phyloP scores from a whole-genome alignment of 2,329 filamentous ascomycete genomes.

The Penicillium sp. region DNA sequence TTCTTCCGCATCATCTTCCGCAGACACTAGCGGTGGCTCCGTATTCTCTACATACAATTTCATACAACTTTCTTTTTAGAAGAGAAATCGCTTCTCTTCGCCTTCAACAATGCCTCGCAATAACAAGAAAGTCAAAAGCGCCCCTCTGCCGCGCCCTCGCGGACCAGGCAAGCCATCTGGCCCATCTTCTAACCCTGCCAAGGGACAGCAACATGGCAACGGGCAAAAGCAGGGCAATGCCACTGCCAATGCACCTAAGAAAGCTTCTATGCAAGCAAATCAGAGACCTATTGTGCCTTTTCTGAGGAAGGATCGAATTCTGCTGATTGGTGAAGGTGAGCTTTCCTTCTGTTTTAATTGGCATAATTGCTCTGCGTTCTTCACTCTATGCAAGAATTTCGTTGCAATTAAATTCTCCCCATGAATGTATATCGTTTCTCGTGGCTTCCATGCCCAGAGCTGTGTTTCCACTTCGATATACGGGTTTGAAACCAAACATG shows the following conservation, averaged over 20 bases:
- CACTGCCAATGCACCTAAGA: conserved; percentile 14
- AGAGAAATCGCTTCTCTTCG: not conserved
- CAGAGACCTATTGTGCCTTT: conserved; percentile 41
- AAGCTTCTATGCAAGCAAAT: conserved; percentile 22
- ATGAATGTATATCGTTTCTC: not conserved
- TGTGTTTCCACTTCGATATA: not conserved
- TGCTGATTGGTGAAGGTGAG: conserved; percentile 47
- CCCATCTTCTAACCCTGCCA: not conserved
- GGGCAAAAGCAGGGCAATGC: conserved; percentile 6
- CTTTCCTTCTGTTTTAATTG: conserved; percentile 8
- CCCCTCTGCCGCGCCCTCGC: conserved; percentile 8
- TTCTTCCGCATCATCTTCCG: conserved; percentile 1
- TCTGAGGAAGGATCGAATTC: conserved; percentile 39
- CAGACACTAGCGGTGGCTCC: not conserved
- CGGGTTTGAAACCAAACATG: not conserved
- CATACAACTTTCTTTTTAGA: not conserved
- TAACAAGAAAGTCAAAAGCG: conserved; percentile 17
- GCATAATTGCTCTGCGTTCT: conserved; percentile 3
- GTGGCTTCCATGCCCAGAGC: not conserved
- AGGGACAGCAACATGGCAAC: conserved; percentile 6
- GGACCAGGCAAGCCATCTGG: conserved; percentile 12
- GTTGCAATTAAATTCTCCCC: not conserved
- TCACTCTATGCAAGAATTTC: not conserved
- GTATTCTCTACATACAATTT: not conserved
- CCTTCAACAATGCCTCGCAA: conserved; percentile 20